Evolutionary conservation across 2,329 filamentous ascomycete genomes (phyloP), one percentile per base, ranked within the genome.

Genomic region (Aspergillus sp.): DNA sequence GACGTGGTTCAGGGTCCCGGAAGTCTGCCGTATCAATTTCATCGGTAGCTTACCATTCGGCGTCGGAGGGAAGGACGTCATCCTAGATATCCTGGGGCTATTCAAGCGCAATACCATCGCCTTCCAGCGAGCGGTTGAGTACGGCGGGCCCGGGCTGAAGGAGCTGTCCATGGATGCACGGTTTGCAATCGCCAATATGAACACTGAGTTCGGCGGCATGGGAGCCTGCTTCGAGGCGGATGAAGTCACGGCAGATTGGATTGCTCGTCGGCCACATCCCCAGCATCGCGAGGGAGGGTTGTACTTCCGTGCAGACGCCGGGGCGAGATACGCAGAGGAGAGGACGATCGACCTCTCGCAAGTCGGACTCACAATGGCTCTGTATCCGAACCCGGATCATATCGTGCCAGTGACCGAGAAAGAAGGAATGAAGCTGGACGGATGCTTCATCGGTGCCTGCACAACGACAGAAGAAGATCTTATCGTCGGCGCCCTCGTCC

Each of bases 391-490:
- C 8, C 49, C 49, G 6, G 49, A 52, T 39, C 8, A 52, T 41
- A 25, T 52, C 12, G 37, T 52, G 7, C 23, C 49, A 1, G 49
- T 52, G 2, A 0, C 37, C 6, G 14, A 40, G 9, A 41, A 23
- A 39, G 1, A 17, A 11, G 35, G 21, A 6, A 52, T 52, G 37
- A 25, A 15, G 21, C 37, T 52, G 2, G 49, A 52, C 8, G 49
- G 49, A 2, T 52, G 49, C 37, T 52, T 52, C 14, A 52, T 52
- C 15, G 49, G 49, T 2, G 49, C 49, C 7, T 52, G 49, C 21
- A 52, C 49, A 8, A 52, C 49, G 3, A 52, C 49, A 33, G 49
- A 52, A 25, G 49, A 52, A 31, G 49, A 52, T 2, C 49, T 52
- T 9, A 31, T 52, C 8, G 14, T 43, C 17, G 37, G 19, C 37